A percentile compares a stretch with the other conserved stretches of the same genome.
These are phyloP conservation scores for Sinapis alba DNA, from an alignment of 441 rosid species.

Conservation along the genomic window DNA sequence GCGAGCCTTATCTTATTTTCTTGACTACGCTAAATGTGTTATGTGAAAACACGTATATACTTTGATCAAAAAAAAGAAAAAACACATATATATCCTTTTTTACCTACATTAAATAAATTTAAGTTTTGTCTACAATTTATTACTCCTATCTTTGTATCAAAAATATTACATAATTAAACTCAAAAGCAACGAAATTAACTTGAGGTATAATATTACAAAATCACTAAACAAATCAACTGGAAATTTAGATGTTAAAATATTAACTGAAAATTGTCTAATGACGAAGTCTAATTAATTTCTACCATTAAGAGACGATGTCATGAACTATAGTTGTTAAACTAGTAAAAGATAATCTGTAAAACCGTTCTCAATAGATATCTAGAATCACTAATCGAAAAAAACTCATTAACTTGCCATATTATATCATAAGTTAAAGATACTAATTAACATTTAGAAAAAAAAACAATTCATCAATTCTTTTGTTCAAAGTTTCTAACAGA, in stretches of 20 bases:
- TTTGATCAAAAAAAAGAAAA: too few relatives aligned
- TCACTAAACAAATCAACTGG: background rate
- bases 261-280: background rate
- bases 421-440: too few relatives aligned
- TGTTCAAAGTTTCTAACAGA: slow-evolving; percentile 8
- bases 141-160: background rate
- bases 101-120: background rate
- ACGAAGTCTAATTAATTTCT: background rate
- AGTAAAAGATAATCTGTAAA: background rate
- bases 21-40: background rate
- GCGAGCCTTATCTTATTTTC: background rate
- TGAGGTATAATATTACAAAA: background rate
- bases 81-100: too few relatives aligned
- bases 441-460: background rate
- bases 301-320: background rate
- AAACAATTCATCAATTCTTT: background rate
- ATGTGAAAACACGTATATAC: background rate
- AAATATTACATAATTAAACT: background rate
- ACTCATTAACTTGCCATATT: background rate
- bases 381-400: background rate
- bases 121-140: background rate
- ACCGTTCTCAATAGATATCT: background rate
- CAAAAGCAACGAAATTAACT: background rate
- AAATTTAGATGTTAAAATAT: background rate
- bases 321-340: background rate